phyloP scores from a whole-genome alignment of 2,329 filamentous ascomycete species.

The Blastomyces emzantsi region DNA sequence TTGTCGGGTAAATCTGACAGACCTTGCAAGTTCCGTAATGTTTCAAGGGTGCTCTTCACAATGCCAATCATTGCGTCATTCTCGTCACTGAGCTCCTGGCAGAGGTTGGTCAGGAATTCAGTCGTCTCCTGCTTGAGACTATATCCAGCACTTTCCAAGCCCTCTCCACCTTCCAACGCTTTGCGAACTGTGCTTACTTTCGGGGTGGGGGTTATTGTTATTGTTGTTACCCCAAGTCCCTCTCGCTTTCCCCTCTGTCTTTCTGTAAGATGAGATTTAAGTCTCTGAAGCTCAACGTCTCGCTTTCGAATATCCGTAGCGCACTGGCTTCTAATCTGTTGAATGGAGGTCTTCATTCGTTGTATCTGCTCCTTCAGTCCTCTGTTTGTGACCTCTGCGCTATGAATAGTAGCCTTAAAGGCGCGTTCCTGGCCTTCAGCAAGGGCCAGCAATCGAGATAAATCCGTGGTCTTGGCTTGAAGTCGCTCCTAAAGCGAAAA shows the following conservation, averaged over 20 bases:
- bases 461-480: constrained; percentile 47
- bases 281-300: constrained; percentile 75
- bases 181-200: constrained; percentile 24
- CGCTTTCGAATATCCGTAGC: constrained; percentile 85
- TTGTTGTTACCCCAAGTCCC: constrained; percentile 44
- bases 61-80: constrained; percentile 74
- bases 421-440: constrained; percentile 63
- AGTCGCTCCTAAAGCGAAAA: constrained; percentile 38
- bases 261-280: constrained; percentile 80
- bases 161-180: constrained; percentile 28
- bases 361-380: constrained; percentile 76
- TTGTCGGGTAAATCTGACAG: constrained; percentile 29
- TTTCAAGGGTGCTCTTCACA: constrained; percentile 60
- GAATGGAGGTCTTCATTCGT: constrained; percentile 66
- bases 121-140: constrained; percentile 80
- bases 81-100: constrained; percentile 77
- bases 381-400: constrained; percentile 63
- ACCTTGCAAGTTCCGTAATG: constrained; percentile 54
- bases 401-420: constrained; percentile 59
- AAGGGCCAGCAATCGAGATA: constrained; percentile 48
- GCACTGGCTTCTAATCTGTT: constrained; percentile 77
- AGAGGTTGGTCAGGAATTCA: constrained; percentile 77
- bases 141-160: constrained; percentile 50
- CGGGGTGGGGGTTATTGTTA: constrained; percentile 36
- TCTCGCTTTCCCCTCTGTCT: constrained; percentile 50